A percentile compares a stretch with the other conserved stretches of the same genome.
These are phyloP conservation scores for Arabidopsis thaliana DNA, from an alignment of 345 rosid genomes.

Conservation along the genomic window DNA sequence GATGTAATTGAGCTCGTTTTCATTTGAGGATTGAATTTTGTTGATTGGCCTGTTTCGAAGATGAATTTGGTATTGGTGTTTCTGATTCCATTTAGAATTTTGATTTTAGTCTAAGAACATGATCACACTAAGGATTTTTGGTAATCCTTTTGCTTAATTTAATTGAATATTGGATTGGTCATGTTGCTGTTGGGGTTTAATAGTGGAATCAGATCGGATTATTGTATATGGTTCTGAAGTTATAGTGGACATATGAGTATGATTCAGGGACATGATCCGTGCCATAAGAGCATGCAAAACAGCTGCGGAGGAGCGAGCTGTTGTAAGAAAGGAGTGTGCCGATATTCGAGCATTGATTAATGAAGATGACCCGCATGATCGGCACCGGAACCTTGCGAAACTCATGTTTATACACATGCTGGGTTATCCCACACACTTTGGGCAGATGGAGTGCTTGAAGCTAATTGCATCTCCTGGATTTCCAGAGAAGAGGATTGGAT, in stretches of 20 bases:
- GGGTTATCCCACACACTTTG: slow-evolving; percentile 99
- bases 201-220: slow-evolving; percentile 1
- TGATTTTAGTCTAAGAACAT: slow-evolving; percentile 14
- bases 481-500: slow-evolving; percentile 99
- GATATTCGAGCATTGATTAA: slow-evolving; percentile 88
- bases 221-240: slow-evolving; percentile 10
- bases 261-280: slow-evolving; percentile 98
- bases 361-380: slow-evolving; percentile 88
- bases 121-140: background rate
- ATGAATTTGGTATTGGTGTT: slow-evolving; percentile 8
- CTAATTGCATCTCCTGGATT: slow-evolving; percentile 95
- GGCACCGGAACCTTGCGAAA: slow-evolving; percentile 96
- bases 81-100: slow-evolving; percentile 13
- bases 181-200: background rate
- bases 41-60: background rate
- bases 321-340: slow-evolving; percentile 98
- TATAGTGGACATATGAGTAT: slow-evolving; percentile 24
- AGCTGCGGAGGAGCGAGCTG: slow-evolving; percentile 98
- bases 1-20: slow-evolving; percentile 31
- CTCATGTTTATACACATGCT: slow-evolving; percentile 99
- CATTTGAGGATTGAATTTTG: slow-evolving; percentile 17
- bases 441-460: slow-evolving; percentile 99
- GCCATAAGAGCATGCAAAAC: slow-evolving; percentile 98
- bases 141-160: slow-evolving; percentile 11
- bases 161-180: background rate